phyloP scores from a whole-genome alignment of 768 basidiomycete species.

The Kwoniella botswanensis region DNA sequence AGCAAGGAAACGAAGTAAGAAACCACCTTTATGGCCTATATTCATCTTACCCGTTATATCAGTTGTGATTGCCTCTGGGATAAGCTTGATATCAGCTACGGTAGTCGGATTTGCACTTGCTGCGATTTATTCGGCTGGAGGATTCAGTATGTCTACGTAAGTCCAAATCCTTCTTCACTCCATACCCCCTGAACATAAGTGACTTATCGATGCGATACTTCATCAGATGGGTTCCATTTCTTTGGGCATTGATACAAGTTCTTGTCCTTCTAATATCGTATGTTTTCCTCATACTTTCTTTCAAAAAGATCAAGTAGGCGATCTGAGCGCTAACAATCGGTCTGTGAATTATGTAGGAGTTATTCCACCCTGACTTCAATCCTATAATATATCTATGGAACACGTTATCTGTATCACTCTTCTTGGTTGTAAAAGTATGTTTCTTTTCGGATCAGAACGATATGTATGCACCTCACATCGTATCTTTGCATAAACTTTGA shows the following conservation, averaged over 20 bases:
- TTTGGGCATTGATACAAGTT: slow-evolving; percentile 52
- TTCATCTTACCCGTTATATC: slow-evolving; percentile 37
- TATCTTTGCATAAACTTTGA: not conserved
- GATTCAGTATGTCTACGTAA: slow-evolving; percentile 54
- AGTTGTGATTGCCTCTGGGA: slow-evolving; percentile 29
- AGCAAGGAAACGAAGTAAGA: slow-evolving; percentile 18
- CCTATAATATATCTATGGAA: slow-evolving; percentile 27
- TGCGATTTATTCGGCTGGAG: slow-evolving; percentile 51
- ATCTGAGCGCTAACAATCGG: not conserved
- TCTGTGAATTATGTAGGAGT: slow-evolving; percentile 24
- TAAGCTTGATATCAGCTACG: slow-evolving; percentile 40
- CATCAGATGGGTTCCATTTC: slow-evolving; percentile 50
- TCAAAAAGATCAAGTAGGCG: not conserved
- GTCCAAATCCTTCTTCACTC: slow-evolving; percentile 5
- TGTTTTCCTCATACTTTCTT: slow-evolving; percentile 11
- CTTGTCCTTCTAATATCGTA: slow-evolving; percentile 50
- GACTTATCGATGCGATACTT: no score
- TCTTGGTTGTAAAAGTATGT: slow-evolving; percentile 1
- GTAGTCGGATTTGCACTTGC: slow-evolving; percentile 52
- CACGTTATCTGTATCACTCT: not conserved
- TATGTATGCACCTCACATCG: not conserved
- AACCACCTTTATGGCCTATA: slow-evolving; percentile 51
- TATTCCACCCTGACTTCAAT: slow-evolving; percentile 51
- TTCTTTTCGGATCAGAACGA: not conserved
- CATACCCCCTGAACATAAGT: not conserved